A percentile compares a stretch with the other conserved stretches of the same genome.
These are phyloP conservation scores for Syzygium malaccense DNA, from an alignment of 441 rosid genomes.

Conservation along the genomic window DNA sequence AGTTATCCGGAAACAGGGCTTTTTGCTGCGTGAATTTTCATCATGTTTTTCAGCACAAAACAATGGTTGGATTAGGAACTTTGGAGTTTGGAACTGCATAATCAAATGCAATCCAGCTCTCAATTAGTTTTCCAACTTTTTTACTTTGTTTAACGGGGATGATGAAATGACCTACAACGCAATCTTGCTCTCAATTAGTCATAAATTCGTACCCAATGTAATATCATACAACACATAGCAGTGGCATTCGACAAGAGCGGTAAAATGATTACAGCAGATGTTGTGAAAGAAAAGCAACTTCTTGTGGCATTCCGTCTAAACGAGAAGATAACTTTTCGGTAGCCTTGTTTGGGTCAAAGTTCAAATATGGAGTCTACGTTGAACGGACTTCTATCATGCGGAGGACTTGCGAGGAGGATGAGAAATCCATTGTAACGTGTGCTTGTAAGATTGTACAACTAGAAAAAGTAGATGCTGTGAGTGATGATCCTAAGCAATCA, in stretches of 20 bases:
- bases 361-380: not conserved
- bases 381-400: accelerated
- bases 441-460: too few species aligned
- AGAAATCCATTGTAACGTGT: not conserved
- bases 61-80: too few species aligned
- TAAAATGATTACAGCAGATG: not conserved
- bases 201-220: not conserved
- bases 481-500: not conserved
- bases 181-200: too few species aligned
- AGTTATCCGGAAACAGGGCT: too few species aligned
- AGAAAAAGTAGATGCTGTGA: not conserved
- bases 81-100: too few species aligned
- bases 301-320: not conserved
- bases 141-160: too few species aligned
- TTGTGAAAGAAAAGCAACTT: not conserved
- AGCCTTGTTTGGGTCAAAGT: not conserved
- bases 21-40: too few species aligned
- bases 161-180: too few species aligned
- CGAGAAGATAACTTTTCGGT: not conserved
- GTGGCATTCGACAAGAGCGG: not conserved
- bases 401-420: not conserved
- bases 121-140: too few species aligned
- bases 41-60: too few species aligned
- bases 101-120: too few species aligned
- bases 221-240: not conserved